Conservation (phyloP, 148 eudicot genomes). For the Simmondsia chinensis region DNA sequence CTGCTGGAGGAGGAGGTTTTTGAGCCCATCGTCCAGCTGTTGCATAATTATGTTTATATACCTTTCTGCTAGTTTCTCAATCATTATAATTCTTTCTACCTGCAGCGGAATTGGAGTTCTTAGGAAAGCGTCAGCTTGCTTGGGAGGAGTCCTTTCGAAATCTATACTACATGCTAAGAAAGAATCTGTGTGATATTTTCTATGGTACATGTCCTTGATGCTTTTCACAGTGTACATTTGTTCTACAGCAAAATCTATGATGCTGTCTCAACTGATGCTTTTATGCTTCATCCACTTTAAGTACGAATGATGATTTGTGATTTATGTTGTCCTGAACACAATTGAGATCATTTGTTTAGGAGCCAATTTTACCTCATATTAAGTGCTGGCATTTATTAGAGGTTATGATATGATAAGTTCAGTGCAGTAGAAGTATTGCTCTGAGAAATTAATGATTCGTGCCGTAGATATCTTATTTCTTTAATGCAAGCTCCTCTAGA, state of each 20-base stretch:
- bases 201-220: constrained; percentile 51
- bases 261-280: neutral
- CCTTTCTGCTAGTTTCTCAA: neutral
- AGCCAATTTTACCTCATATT: too few relatives aligned
- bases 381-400: too few relatives aligned
- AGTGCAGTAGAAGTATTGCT: too few relatives aligned
- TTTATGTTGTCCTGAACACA: too few relatives aligned
- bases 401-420: too few relatives aligned
- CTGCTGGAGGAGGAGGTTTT: constrained; percentile 63
- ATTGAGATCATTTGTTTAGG: too few relatives aligned
- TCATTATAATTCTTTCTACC: constrained; percentile 2
- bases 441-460: too few relatives aligned
- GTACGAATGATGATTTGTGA: too few relatives aligned
- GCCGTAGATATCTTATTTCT: too few relatives aligned
- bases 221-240: neutral
- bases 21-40: constrained; percentile 1
- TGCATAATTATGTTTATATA: neutral
- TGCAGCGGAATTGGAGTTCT: constrained; percentile 65
- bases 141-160: constrained; percentile 96
- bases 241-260: neutral
- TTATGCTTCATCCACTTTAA: too few relatives aligned
- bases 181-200: constrained; percentile 59
- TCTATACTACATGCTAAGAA: constrained; percentile 83
- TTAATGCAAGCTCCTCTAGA: too few relatives aligned
- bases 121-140: constrained; percentile 64